These are phyloP conservation scores for Closterium sp. DNA, from an alignment of 139 green algal species.

Conservation along the genomic window DNA sequence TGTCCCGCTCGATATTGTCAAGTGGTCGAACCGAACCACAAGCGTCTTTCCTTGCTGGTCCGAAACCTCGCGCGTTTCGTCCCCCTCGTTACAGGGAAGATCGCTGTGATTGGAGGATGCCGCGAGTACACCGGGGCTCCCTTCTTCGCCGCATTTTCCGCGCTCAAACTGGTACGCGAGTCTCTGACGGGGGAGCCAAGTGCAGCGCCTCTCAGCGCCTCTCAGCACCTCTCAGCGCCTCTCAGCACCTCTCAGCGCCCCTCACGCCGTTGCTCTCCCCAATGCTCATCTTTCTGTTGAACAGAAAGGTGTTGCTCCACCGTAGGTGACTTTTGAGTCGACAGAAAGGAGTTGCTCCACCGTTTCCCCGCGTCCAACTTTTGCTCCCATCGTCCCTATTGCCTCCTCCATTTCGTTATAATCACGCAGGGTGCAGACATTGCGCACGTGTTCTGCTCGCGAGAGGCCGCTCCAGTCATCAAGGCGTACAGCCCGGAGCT, in stretches of 20 bases:
- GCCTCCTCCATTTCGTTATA: not conserved
- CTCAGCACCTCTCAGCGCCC: not conserved
- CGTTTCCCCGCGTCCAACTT: not conserved
- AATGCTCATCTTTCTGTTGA: not conserved
- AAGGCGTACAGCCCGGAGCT: slow-evolving; percentile 93
- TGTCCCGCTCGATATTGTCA: too few relatives aligned
- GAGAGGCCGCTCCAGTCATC: slow-evolving; percentile 79
- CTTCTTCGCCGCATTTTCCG: slow-evolving; percentile 86
- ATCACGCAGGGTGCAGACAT: slow-evolving; percentile 77
- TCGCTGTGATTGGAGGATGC: slow-evolving; percentile 90
- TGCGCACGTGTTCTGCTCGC: slow-evolving; percentile 86
- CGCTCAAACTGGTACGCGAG: slow-evolving; percentile 59
- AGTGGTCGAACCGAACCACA: too few relatives aligned
- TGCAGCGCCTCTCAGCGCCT: too few relatives aligned
- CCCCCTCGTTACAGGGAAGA: slow-evolving; percentile 64
- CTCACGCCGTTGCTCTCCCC: not conserved
- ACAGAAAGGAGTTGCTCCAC: too few relatives aligned
- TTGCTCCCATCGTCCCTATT: not conserved
- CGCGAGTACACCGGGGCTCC: slow-evolving; percentile 92
- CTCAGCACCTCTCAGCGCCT: too few relatives aligned
- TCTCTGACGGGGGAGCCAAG: too few relatives aligned
- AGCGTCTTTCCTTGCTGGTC: not conserved
- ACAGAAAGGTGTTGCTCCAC: too few relatives aligned
- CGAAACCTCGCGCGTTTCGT: not conserved
- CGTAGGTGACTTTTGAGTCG: too few relatives aligned